Conservation (phyloP, 257 asterid species). For the Solanum chaucha region DNA sequence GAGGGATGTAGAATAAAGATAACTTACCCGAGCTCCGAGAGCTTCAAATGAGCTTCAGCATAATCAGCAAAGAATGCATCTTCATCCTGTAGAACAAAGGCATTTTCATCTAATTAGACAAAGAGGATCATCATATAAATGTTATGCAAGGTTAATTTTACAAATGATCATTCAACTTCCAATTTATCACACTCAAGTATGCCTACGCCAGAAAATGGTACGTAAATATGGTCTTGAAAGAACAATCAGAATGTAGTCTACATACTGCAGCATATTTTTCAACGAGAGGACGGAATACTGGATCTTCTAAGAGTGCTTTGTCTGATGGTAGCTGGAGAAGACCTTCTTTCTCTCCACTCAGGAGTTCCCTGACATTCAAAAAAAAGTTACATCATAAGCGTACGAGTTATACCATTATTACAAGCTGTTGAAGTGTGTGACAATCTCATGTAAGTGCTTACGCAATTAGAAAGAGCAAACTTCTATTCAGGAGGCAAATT, state of each 20-base stretch:
- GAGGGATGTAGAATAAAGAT: background rate
- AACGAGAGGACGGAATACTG: conserved; percentile 57
- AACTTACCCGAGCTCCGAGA: conserved; percentile 78
- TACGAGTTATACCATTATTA: conserved; percentile 26
- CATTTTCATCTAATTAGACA: background rate
- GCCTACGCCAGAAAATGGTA: background rate
- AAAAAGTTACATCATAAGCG: conserved; percentile 15
- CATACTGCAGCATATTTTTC: conserved; percentile 81
- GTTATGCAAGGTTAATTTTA: background rate
- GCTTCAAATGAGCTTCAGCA: conserved; percentile 72
- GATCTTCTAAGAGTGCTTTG: conserved; percentile 62
- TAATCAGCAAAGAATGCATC: conserved; percentile 78
- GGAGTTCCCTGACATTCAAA: conserved; percentile 43
- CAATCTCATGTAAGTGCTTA: background rate
- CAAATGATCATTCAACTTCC: background rate
- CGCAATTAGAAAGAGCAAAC: background rate
- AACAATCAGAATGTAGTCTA: background rate
- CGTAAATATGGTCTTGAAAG: background rate
- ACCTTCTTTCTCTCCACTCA: conserved; percentile 65
- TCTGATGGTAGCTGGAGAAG: conserved; percentile 70
- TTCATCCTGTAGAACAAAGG: conserved; percentile 42
- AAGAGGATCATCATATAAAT: background rate
- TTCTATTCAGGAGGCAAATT: background rate
- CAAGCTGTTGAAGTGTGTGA: background rate
- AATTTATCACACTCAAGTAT: background rate